phyloP scores from a whole-genome alignment of 2,329 filamentous ascomycete species.

The Aspergillus neoniger region DNA sequence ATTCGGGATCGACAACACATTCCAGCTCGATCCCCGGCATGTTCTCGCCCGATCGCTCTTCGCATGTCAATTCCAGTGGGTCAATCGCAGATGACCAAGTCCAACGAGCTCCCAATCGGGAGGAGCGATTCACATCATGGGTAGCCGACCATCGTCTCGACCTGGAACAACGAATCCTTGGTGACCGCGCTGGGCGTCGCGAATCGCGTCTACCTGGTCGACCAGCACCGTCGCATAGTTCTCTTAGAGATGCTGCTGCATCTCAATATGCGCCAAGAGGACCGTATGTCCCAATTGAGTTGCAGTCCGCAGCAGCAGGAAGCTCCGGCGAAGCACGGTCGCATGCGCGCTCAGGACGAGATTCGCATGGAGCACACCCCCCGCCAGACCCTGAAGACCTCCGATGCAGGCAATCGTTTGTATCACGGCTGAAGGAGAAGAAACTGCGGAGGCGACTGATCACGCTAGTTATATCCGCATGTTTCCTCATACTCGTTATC shows the following conservation, averaged over 20 bases:
- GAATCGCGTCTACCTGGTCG: slow-evolving; percentile 2
- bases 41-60: background rate
- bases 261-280: slow-evolving; percentile 6
- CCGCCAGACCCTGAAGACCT: slow-evolving; percentile 11
- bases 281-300: slow-evolving; percentile 9
- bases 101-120: background rate
- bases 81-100: background rate
- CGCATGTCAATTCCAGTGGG: slow-evolving; percentile 2
- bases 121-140: slow-evolving; percentile 1
- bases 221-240: slow-evolving; percentile 4
- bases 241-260: background rate
- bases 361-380: slow-evolving; percentile 11
- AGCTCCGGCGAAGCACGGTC: background rate
- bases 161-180: slow-evolving; percentile 8
- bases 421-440: slow-evolving; percentile 55
- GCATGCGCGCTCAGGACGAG: background rate
- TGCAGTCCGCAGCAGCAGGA: slow-evolving; percentile 1
- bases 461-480: slow-evolving; percentile 65
- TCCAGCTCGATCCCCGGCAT: slow-evolving; percentile 10
- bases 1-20: slow-evolving; percentile 14
- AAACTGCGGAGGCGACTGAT: slow-evolving; percentile 59
- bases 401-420: slow-evolving; percentile 19
- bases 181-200: slow-evolving; percentile 11
- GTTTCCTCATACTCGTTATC: slow-evolving; percentile 61
- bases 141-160: background rate